Conservation (phyloP, 805 yeast genomes). For the Middelhovenomyces tepae region DNA sequence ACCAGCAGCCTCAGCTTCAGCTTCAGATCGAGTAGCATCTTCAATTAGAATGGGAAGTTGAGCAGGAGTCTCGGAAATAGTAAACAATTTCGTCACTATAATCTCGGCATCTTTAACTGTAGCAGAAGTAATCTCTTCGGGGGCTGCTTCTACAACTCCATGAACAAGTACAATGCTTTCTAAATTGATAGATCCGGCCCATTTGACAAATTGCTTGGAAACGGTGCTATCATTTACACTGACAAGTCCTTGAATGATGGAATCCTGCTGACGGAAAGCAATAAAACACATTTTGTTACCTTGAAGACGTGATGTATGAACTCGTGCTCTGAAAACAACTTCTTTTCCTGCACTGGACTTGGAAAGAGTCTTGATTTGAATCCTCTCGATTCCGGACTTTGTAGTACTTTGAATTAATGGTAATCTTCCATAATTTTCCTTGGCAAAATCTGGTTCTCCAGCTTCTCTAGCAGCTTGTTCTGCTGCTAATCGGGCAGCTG, state of each 20-base stretch:
- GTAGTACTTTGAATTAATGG: constrained; percentile 74
- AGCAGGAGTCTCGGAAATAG: constrained; percentile 82
- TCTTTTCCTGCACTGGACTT: constrained; percentile 62
- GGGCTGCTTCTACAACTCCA: constrained; percentile 77
- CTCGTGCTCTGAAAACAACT: constrained; percentile 85
- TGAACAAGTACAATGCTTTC: constrained; percentile 89
- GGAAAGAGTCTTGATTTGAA: constrained; percentile 42
- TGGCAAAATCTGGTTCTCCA: constrained; percentile 78
- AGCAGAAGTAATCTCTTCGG: constrained; percentile 80
- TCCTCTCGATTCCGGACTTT: constrained; percentile 60
- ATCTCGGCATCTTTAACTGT: constrained; percentile 89
- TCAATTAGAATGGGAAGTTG: constrained; percentile 91
- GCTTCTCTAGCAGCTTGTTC: constrained; percentile 76
- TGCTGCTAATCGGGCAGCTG: constrained; percentile 76
- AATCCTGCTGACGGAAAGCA: constrained; percentile 83
- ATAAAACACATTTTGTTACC: constrained; percentile 91
- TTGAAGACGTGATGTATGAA: constrained; percentile 88
- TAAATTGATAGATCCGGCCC: constrained; percentile 77
- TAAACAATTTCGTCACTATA: constrained; percentile 59
- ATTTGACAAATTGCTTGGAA: constrained; percentile 93
- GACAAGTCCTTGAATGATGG: constrained; percentile 74
- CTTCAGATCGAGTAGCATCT: constrained; percentile 93
- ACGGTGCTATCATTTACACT: constrained; percentile 62
- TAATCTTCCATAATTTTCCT: constrained; percentile 78
- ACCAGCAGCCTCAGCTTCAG: constrained; percentile 75